A percentile compares a stretch with the other conserved stretches of the same genome.
These are phyloP conservation scores for Arthrinium puccinioides DNA, from an alignment of 2,329 filamentous ascomycete genomes.

Conservation along the genomic window DNA sequence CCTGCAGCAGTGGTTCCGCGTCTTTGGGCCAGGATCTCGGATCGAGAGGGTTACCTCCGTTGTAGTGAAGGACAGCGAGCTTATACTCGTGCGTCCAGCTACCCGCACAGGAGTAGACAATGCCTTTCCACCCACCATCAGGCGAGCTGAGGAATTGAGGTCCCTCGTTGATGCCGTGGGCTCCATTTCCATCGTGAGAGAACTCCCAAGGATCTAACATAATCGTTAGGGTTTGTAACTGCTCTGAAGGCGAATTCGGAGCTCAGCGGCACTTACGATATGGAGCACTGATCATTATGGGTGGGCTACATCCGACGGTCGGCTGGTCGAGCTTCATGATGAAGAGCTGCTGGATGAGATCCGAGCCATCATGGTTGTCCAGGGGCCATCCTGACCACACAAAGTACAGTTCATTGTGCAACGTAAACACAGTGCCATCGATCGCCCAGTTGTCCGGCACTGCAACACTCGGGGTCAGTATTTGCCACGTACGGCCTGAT, in stretches of 20 bases:
- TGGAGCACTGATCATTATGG: conserved; percentile 15
- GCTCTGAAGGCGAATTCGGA: too few relatives aligned
- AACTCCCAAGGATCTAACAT: conserved; percentile 24
- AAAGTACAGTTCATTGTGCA: conserved; percentile 18
- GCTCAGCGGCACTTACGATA: too few relatives aligned
- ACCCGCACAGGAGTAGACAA: conserved; percentile 22
- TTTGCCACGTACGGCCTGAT: too few relatives aligned
- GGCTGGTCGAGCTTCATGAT: conserved; percentile 18
- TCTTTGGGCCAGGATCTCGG: conserved; percentile 19
- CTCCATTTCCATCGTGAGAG: conserved; percentile 17
- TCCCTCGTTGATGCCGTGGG: conserved; percentile 24
- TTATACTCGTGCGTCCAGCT: conserved; percentile 26
- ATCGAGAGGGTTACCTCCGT: conserved; percentile 20
- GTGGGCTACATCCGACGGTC: conserved; percentile 7
- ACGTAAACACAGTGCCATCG: conserved; percentile 23
- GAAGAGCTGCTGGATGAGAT: conserved; percentile 21
- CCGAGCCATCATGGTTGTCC: conserved; percentile 10
- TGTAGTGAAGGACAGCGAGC: conserved; percentile 20
- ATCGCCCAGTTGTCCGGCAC: conserved; percentile 25
- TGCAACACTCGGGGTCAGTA: too few relatives aligned
- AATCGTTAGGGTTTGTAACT: too few relatives aligned
- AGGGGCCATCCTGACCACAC: conserved; percentile 25
- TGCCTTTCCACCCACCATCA: conserved; percentile 19
- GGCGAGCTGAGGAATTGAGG: conserved; percentile 23
- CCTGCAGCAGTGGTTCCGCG: conserved; percentile 17